These are phyloP conservation scores for Fomitopsis palustris DNA, from an alignment of 1,284 basidiomycete genomes.

Conservation along the genomic window DNA sequence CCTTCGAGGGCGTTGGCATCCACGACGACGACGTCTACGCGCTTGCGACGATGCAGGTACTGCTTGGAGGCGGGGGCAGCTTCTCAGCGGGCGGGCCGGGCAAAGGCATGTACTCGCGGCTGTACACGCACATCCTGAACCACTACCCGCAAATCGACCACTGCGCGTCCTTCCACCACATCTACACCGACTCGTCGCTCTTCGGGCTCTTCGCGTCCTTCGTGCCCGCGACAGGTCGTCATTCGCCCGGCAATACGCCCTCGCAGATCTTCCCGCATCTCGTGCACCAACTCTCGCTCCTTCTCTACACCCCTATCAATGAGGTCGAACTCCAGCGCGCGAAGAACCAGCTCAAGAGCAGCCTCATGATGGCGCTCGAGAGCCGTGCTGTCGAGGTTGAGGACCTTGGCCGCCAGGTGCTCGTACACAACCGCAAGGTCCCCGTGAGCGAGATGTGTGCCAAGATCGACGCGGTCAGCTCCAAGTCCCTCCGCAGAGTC, in stretches of 20 bases:
- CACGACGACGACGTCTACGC: slow-evolving; percentile 94
- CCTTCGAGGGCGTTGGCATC: slow-evolving; percentile 90
- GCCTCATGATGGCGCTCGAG: slow-evolving; percentile 94
- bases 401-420: slow-evolving; percentile 81
- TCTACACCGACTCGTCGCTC: slow-evolving; percentile 92
- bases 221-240: slow-evolving; percentile 58
- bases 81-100: slow-evolving; percentile 97
- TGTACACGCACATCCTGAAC: slow-evolving; percentile 98
- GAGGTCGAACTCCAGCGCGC: slow-evolving; percentile 77
- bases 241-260: slow-evolving; percentile 57
- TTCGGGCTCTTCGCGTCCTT: slow-evolving; percentile 95
- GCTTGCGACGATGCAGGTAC: slow-evolving; percentile 91
- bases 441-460: slow-evolving; percentile 90
- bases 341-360: slow-evolving; percentile 95
- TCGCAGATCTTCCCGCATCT: slow-evolving; percentile 81
- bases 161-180: slow-evolving; percentile 98
- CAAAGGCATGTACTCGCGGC: slow-evolving; percentile 98
- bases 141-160: slow-evolving; percentile 94
- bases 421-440: slow-evolving; percentile 89
- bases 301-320: slow-evolving; percentile 67
- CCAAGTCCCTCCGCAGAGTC: slow-evolving; percentile 69
- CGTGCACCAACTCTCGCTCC: slow-evolving; percentile 77
- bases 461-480: slow-evolving; percentile 81
- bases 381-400: slow-evolving; percentile 89
- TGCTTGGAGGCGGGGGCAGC: slow-evolving; percentile 92